Evolutionary conservation across 768 basidiomycete species (phyloP).

Genomic region (Termitomyces sp.): DNA sequence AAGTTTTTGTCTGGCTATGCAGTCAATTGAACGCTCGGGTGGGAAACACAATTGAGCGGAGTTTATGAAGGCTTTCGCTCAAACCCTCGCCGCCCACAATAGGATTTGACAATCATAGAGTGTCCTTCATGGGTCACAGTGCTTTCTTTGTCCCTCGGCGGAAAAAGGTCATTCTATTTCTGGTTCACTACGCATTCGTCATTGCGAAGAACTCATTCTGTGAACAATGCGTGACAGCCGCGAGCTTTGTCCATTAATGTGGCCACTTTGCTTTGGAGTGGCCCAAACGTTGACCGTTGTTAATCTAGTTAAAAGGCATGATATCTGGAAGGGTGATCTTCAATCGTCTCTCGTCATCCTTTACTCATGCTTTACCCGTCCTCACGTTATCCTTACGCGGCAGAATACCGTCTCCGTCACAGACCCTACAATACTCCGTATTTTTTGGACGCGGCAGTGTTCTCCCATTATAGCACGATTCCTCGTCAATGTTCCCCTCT

Average conservation of each 20-base stretch:
- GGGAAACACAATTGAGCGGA: background rate
- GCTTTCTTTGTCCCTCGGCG: background rate
- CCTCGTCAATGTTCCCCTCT: background rate
- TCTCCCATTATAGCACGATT: background rate
- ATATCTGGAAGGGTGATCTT: background rate
- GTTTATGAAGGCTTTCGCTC: too few species aligned
- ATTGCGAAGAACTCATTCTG: background rate
- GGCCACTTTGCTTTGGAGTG: slow-evolving; percentile 7
- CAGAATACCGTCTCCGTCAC: background rate
- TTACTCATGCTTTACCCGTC: background rate
- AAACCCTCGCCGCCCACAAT: background rate
- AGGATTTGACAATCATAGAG: too few species aligned
- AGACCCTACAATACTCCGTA: background rate
- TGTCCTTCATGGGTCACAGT: background rate
- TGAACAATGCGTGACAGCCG: slow-evolving; percentile 4
- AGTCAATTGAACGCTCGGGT: background rate
- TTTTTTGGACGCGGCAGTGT: background rate
- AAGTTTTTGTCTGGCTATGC: background rate
- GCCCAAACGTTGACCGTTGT: slow-evolving; percentile 6
- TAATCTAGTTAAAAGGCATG: slow-evolving; percentile 1
- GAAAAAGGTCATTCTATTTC: background rate
- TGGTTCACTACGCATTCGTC: background rate
- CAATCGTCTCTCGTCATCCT: background rate
- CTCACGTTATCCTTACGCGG: background rate
- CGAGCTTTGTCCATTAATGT: slow-evolving; percentile 10